These are phyloP conservation scores for Cinnamomum micranthum DNA, from an alignment of 164 flowering plant species.

Conservation along the genomic window DNA sequence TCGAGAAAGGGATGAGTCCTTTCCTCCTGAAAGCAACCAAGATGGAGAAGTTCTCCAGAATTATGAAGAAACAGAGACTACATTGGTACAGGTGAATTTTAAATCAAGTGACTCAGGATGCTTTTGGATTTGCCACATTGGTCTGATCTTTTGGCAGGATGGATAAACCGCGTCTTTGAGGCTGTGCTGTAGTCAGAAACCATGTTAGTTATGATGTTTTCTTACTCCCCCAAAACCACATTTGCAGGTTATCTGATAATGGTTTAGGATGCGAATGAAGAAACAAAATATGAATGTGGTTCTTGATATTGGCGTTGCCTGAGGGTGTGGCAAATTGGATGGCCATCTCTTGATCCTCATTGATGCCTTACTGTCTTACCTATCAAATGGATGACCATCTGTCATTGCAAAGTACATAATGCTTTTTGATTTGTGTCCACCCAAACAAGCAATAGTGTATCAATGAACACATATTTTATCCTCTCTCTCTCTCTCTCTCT, in stretches of 20 bases:
- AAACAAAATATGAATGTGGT: neutral
- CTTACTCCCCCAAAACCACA: neutral
- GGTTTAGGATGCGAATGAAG: neutral
- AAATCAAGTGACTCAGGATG: neutral
- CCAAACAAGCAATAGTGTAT: neutral
- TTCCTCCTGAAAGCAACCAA: constrained; percentile 18
- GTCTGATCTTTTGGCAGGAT: too few relatives aligned
- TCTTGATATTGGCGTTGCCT: neutral
- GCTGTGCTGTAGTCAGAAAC: neutral
- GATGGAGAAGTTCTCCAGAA: constrained; percentile 21
- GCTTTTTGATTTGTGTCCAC: neutral
- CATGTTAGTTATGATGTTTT: neutral
- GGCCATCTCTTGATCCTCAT: neutral
- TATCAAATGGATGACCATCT: too few relatives aligned
- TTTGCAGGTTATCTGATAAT: neutral
- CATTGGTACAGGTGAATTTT: neutral
- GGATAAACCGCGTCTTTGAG: neutral
- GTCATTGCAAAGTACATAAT: too few relatives aligned
- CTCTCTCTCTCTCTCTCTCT: neutral
- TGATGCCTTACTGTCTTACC: too few relatives aligned
- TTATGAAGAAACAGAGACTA: constrained; percentile 21
- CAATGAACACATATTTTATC: too few relatives aligned
- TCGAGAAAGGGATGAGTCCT: constrained; percentile 24
- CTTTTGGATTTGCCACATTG: neutral
- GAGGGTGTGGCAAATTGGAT: neutral